phyloP scores from a whole-genome alignment of 495 filamentous ascomycete species.

The Neurospora pannonica region DNA sequence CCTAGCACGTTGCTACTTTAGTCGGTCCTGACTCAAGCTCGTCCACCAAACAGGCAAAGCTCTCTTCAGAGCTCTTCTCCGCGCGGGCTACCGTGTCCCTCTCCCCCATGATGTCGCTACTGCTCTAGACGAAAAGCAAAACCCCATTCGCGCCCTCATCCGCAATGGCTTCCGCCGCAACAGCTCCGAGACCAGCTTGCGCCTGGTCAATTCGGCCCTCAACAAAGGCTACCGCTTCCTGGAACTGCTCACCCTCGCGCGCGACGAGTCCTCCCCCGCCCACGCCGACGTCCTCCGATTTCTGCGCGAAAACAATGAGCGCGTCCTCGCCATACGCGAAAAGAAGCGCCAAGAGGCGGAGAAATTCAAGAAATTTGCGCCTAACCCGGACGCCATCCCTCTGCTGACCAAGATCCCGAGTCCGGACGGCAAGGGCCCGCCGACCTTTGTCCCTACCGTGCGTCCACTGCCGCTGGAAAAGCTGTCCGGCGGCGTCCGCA shows the following conservation, averaged over 20 bases:
- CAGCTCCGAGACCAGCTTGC: constrained; percentile 41
- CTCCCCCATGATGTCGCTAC: constrained; percentile 29
- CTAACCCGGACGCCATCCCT: constrained; percentile 13
- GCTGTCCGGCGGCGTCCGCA: constrained; percentile 42
- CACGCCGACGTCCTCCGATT: constrained; percentile 23
- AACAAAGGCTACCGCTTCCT: constrained; percentile 51
- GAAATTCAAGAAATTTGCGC: neutral
- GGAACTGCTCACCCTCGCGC: constrained; percentile 12
- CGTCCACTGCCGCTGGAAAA: constrained; percentile 33
- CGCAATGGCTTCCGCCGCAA: constrained; percentile 52
- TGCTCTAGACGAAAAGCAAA: constrained; percentile 25
- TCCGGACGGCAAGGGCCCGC: constrained; percentile 21
- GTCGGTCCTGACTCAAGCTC: neutral
- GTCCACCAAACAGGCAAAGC: constrained; percentile 47
- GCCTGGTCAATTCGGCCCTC: constrained; percentile 44
- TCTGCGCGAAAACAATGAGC: constrained; percentile 21
- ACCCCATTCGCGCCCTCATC: constrained; percentile 33
- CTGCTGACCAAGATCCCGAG: constrained; percentile 24
- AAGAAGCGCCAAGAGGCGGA: constrained; percentile 1
- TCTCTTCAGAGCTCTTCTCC: constrained; percentile 64
- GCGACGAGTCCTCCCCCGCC: constrained; percentile 8
- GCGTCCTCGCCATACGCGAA: constrained; percentile 12
- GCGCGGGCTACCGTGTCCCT: constrained; percentile 44
- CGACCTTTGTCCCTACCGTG: constrained; percentile 33
- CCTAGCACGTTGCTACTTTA: neutral